Evolutionary conservation across 139 green algal species (phyloP).

Genomic region (Chlamydomonas sp.): DNA sequence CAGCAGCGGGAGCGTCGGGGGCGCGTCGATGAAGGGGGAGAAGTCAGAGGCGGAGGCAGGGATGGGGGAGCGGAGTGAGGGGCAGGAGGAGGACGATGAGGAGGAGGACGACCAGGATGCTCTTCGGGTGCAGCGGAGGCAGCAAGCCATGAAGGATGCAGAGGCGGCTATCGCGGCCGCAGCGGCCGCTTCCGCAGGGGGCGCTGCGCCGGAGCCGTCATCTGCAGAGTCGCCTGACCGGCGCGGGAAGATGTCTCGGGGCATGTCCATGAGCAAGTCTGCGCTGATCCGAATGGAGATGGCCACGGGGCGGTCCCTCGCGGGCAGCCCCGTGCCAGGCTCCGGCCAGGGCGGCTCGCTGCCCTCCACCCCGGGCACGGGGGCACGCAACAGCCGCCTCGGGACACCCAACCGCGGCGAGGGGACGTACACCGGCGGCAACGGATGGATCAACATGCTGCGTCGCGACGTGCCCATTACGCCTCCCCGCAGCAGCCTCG

Average conservation of each 20-base stretch:
- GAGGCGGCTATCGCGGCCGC: neutral
- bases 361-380: neutral
- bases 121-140: neutral
- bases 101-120: constrained; percentile 20
- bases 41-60: neutral
- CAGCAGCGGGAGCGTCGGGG: neutral
- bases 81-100: neutral
- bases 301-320: neutral
- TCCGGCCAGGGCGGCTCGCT: neutral
- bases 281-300: constrained; percentile 40
- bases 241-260: no score
- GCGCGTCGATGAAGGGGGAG: neutral
- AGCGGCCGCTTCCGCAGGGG: neutral
- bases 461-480: no score
- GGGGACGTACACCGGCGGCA: no score
- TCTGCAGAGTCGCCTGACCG: no score
- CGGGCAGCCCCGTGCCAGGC: no score
- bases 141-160: neutral
- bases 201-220: neutral
- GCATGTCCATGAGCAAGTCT: constrained; percentile 9
- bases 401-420: no score
- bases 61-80: neutral
- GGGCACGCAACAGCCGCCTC: no score
- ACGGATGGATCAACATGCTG: no score
- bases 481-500: no score